These are phyloP conservation scores for Talaromyces atroroseus DNA, from an alignment of 2,329 filamentous ascomycete species.

Conservation along the genomic window DNA sequence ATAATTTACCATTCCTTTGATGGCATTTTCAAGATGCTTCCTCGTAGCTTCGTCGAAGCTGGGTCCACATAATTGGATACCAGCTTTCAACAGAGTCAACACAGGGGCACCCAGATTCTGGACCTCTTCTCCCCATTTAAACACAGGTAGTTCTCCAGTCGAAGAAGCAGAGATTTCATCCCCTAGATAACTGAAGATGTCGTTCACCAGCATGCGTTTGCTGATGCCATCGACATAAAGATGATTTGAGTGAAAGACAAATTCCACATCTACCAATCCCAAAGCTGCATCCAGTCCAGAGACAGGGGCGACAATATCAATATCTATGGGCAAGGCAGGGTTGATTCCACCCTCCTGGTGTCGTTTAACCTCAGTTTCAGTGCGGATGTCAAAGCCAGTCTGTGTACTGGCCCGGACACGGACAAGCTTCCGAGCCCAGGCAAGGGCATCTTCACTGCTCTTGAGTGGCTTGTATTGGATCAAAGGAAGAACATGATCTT, in stretches of 20 bases:
- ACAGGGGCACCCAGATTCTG: slow-evolving; percentile 6
- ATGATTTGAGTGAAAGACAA: slow-evolving; percentile 8
- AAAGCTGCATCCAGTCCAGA: background rate
- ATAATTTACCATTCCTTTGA: background rate
- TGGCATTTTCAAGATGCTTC: background rate
- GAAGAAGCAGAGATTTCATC: background rate
- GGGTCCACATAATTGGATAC: background rate
- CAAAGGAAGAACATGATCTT: background rate
- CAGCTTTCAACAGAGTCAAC: background rate
- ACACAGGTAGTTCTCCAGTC: background rate
- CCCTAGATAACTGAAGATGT: slow-evolving; percentile 1
- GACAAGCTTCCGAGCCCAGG: slow-evolving; percentile 2
- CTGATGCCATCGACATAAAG: slow-evolving; percentile 9
- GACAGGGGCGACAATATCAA: slow-evolving; percentile 3
- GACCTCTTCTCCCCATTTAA: slow-evolving; percentile 8
- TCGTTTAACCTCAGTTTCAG: background rate
- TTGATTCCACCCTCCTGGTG: background rate
- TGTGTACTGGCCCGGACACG: background rate
- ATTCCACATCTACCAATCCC: background rate
- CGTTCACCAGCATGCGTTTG: slow-evolving; percentile 5
- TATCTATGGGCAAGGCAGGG: background rate
- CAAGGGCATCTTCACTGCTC: slow-evolving; percentile 1
- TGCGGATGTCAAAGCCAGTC: slow-evolving; percentile 5
- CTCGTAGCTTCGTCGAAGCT: background rate
- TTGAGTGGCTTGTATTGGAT: slow-evolving; percentile 8